Evolutionary conservation across 2,329 filamentous ascomycete species (phyloP).

Genomic region (Fusarium acutatum): DNA sequence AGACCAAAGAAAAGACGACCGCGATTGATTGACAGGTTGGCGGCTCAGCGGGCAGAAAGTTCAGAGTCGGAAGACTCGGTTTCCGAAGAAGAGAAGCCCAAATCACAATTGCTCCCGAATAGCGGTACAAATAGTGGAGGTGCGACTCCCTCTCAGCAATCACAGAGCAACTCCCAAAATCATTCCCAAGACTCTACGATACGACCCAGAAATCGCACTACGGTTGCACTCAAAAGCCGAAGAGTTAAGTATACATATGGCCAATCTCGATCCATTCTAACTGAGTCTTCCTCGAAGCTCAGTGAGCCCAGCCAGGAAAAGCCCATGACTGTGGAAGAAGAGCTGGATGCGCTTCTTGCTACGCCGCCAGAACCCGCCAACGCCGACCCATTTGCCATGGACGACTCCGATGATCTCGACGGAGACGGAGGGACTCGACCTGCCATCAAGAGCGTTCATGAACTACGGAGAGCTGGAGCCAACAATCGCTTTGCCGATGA

Average conservation of each 20-base stretch:
- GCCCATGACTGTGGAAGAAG: constrained; percentile 32
- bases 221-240: constrained; percentile 40
- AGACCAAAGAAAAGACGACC: constrained; percentile 31
- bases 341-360: constrained; percentile 37
- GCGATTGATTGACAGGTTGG: constrained; percentile 56
- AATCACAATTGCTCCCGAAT: constrained; percentile 13
- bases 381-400: constrained; percentile 38
- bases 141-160: constrained; percentile 34
- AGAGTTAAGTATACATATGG: constrained; percentile 50
- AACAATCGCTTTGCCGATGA: constrained; percentile 73
- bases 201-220: constrained; percentile 41
- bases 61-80: constrained; percentile 42
- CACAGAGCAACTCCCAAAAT: constrained; percentile 17
- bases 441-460: constrained; percentile 70
- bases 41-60: constrained; percentile 50
- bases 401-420: constrained; percentile 47
- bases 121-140: constrained; percentile 22
- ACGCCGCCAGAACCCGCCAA: constrained; percentile 34
- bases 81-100: constrained; percentile 5
- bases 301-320: constrained; percentile 32
- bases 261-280: constrained; percentile 44
- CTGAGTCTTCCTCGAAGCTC: constrained; percentile 41
- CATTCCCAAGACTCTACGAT: constrained; percentile 29
- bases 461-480: constrained; percentile 70
- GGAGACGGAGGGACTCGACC: constrained; percentile 54